Conservation (phyloP, 805 yeast species). For the Sugiyamaella qingdaonensis region DNA sequence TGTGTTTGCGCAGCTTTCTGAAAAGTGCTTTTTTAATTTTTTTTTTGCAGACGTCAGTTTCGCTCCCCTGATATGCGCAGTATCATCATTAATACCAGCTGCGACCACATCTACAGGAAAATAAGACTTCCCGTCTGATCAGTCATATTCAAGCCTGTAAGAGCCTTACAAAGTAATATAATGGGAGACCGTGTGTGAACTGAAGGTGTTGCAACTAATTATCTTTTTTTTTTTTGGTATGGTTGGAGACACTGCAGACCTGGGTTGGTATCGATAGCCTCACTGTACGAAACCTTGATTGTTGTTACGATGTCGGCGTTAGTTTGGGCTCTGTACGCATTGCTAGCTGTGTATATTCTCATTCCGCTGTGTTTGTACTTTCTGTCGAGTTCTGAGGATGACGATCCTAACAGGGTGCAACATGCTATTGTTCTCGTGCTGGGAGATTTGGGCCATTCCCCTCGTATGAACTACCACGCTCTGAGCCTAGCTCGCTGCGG, state of each 20-base stretch:
- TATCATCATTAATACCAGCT: neutral
- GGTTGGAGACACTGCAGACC: too few relatives aligned
- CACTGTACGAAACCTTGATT: too few relatives aligned
- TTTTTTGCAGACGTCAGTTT: too few relatives aligned
- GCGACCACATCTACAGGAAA: neutral
- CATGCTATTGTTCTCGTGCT: conserved; percentile 75
- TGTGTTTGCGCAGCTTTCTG: too few relatives aligned
- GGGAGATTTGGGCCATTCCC: conserved; percentile 94
- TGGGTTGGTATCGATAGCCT: too few relatives aligned
- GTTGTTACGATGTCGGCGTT: conserved; percentile 5
- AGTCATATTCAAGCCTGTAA: neutral
- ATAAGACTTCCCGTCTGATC: neutral
- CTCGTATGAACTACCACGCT: conserved; percentile 91
- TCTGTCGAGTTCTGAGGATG: conserved; percentile 14
- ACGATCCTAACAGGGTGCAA: conserved; percentile 10
- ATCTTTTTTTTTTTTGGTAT: too few relatives aligned
- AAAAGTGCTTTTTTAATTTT: too few relatives aligned
- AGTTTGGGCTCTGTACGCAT: conserved; percentile 13
- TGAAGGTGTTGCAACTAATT: neutral
- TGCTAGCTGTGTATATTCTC: conserved; percentile 18
- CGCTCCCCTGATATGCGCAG: too few relatives aligned
- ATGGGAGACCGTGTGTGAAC: neutral
- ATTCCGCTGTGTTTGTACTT: conserved; percentile 21
- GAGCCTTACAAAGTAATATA: neutral
- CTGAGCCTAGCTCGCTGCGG: conserved; percentile 64